Base-by-base conservation (phyloP, 495 filamentous ascomycete genomes). In the Aspergillus funiculosus region DNA sequence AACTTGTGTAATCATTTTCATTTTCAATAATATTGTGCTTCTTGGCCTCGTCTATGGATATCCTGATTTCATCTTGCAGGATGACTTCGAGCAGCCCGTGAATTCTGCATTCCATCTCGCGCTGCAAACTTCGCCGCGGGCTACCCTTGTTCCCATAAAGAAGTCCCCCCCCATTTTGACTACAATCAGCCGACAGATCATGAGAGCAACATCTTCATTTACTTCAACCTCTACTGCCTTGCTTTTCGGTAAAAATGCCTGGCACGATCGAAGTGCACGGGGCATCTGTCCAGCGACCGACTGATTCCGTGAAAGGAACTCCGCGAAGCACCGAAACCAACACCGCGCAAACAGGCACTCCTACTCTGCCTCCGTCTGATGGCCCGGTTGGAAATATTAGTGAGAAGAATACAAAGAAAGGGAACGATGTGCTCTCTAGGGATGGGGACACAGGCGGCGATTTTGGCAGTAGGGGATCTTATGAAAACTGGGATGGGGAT, bases 401-500 rank as follows among this genome's bases (percentile, higher is more conserved):
- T 18, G 14, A n/a, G 37, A 20, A 28, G 9, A 4, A 35, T 6
- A 34, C 36, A 17, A 28, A 47, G 9, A 20, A 38, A 39, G 32
- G 44, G 35, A 44, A 39, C 18, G 29, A 11, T 5, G 37, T 8
- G 14, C 22, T 38, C 5, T 20, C 29, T 30, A 19, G 21, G 19
- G 28, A 44, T 27, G 30, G 39, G 17, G 46, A 26, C 18, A 38
- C 24, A 22, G 26, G 19, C 30, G 20, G 39, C 20, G 28, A 22
- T 24, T 31, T 31, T 37, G 32, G 21, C 22, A 24, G 30, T 21
- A 39, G 41, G 8, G 39, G 19, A 22, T 32, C 36, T 28, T 21
- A 37, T 21, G 48, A 43, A 25, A 47, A 44, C 17, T 24, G 15
- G 46, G 55, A 55, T 43, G 30, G 46, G 50, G 51, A 36, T 46